Base-by-base conservation (phyloP, 352 stramenopile genomes). In the Phytophthora litchii region DNA sequence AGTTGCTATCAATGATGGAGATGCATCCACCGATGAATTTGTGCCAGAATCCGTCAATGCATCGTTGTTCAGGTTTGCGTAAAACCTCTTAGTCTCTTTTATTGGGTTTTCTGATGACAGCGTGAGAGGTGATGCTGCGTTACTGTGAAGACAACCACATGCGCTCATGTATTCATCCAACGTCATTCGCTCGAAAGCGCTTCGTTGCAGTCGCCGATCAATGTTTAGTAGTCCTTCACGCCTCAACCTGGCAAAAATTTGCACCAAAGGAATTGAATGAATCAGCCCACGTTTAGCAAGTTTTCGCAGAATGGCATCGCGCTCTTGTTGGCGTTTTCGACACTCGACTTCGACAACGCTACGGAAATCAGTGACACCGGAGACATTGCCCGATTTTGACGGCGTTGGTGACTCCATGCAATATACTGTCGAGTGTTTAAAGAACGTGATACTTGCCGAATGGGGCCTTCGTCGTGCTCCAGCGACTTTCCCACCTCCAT, bases 151-250 rank as follows among this genome's bases (percentile, higher is more conserved):
- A 36, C 52, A 72, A 4, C 74, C 78, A 53, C 78, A 88, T n/a
- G 66, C 74, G n/a, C 53, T 80, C 78, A 88, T 83, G 49, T 85
- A 88, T 42, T 86, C 78, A 10, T 86, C 73, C 36, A 86, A 23
- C 0, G 73, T 56, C 54, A 84, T 76, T 46, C 70, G 75, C 46
- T 86, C 79, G 25, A 83, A 85, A 14, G 65, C 45, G 1, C 61
- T 67, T 12, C 73, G 49, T 46, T 82, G 68, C 4, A 76, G 16
- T 23, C 72, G 69, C 11, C 64, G 67, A 13, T 68, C 67, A n/a
- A 83, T 64, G 38, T 88, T 81, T 23, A 81, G 68, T 7, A 86
- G 53, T 7, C 69, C 70, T 67, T 89, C 80, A 4, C 80, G 65
- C 6, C 78, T 63, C 14, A 88, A 49, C 1, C 80, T 67, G 16